Evolutionary conservation across 768 basidiomycete genomes (phyloP).

Genomic region (Hemileccinum impolitum): DNA sequence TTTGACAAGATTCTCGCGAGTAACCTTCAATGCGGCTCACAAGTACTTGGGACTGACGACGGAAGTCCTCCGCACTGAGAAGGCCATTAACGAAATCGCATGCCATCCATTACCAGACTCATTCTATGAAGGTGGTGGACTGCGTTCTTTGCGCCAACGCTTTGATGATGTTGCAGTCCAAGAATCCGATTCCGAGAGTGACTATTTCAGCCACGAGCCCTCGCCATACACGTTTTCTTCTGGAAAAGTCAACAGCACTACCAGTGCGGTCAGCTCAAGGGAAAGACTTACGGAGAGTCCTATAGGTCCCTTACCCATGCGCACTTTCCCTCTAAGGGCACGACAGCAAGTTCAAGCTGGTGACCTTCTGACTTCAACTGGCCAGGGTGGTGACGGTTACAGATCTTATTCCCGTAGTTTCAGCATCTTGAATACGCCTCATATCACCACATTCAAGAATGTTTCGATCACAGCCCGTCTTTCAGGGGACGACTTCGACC

Average conservation of each 20-base stretch:
- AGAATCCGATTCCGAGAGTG: conserved; percentile 48
- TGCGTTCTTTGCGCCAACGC: conserved; percentile 86
- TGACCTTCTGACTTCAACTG: conserved; percentile 64
- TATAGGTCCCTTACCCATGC: conserved; percentile 8
- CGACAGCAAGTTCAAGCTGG: conserved; percentile 71
- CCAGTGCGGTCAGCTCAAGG: conserved; percentile 17
- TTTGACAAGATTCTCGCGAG: conserved; percentile 91
- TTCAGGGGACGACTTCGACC: conserved; percentile 76
- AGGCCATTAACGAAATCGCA: conserved; percentile 95
- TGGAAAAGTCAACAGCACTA: conserved; percentile 15
- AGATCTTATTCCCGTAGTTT: conserved; percentile 46
- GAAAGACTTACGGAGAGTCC: conserved; percentile 27
- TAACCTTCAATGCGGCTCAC: conserved; percentile 97
- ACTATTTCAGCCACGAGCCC: conserved; percentile 47
- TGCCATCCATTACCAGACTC: conserved; percentile 89
- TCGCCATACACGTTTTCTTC: conserved; percentile 20
- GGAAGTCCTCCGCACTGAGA: conserved; percentile 94
- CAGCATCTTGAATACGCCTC: conserved; percentile 51
- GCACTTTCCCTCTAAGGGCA: conserved; percentile 24
- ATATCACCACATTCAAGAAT: conserved; percentile 31
- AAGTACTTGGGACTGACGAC: conserved; percentile 92
- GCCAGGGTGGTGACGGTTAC: conserved; percentile 43
- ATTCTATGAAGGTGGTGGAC: conserved; percentile 91
- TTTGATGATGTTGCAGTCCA: conserved; percentile 60
- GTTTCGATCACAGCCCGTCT: conserved; percentile 21